Percentiles rank a stretch among this genome's conserved stretches.
These are phyloP conservation scores for Closterium sp. DNA, from an alignment of 139 green algal genomes.

Conservation along the genomic window DNA sequence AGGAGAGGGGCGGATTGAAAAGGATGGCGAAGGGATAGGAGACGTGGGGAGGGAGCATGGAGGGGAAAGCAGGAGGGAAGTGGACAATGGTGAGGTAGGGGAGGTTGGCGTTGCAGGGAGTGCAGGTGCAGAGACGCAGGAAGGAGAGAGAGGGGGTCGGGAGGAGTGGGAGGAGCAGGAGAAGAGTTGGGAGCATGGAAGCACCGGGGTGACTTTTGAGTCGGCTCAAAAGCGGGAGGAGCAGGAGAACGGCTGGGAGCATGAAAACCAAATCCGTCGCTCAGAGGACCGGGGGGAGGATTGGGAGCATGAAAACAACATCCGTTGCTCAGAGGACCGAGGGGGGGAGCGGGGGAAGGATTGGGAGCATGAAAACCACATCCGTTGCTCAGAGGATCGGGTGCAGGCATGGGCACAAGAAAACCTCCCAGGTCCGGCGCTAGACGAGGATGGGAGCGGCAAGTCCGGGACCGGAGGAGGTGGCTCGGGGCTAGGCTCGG, in stretches of 20 bases:
- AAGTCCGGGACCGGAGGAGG: not conserved
- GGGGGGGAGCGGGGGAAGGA: not conserved
- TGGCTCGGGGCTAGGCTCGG: not conserved
- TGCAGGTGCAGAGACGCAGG: too few species aligned
- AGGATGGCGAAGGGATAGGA: not conserved
- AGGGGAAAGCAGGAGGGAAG: not conserved
- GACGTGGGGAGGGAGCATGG: not conserved
- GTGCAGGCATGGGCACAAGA: not conserved
- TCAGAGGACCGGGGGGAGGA: too few species aligned
- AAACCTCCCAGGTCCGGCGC: not conserved
- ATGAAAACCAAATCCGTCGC: too few species aligned
- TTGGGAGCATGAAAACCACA: not conserved
- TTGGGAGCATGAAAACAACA: too few species aligned
- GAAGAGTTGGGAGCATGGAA: not conserved
- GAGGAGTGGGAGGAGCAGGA: too few species aligned
- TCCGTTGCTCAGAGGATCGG: too few species aligned
- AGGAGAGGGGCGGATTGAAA: not conserved
- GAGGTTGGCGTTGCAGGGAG: too few species aligned
- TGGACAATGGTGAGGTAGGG: not conserved
- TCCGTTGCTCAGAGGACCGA: too few species aligned
- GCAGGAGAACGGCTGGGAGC: not conserved
- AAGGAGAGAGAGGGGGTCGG: too few species aligned
- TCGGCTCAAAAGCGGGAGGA: not conserved
- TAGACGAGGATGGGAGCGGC: not conserved
- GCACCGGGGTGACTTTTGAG: too few species aligned